Evolutionary conservation across 768 basidiomycete genomes (phyloP).

Genomic region (Leucocoprinus birnbaumii): DNA sequence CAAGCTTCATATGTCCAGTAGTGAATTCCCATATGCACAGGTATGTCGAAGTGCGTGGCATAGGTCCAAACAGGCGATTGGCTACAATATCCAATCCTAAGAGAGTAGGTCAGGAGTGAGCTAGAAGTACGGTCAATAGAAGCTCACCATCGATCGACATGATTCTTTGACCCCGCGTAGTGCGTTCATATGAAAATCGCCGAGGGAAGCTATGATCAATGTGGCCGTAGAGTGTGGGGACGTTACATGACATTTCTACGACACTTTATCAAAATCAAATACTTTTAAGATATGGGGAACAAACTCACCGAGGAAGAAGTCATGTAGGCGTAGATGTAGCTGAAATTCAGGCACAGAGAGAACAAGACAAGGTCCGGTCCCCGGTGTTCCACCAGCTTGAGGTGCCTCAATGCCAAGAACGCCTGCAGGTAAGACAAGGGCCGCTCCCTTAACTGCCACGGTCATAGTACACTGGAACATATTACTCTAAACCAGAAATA

Average conservation of each 20-base stretch:
- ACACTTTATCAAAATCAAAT: neutral
- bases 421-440: constrained; percentile 64
- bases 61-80: constrained; percentile 86
- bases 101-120: constrained; percentile 2
- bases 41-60: constrained; percentile 81
- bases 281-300: neutral
- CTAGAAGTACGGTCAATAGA: neutral
- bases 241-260: constrained; percentile 77
- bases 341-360: constrained; percentile 67
- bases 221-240: constrained; percentile 54
- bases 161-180: constrained; percentile 22
- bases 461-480: constrained; percentile 72
- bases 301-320: constrained; percentile 79
- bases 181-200: constrained; percentile 10
- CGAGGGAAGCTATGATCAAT: constrained; percentile 44
- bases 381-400: constrained; percentile 19
- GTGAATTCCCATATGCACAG: constrained; percentile 91
- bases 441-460: constrained; percentile 46
- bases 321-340: constrained; percentile 75
- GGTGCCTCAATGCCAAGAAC: constrained; percentile 56
- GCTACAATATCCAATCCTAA: constrained; percentile 77
- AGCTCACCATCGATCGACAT: constrained; percentile 48
- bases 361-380: constrained; percentile 50
- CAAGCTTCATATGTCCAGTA: constrained; percentile 60
- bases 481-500: constrained; percentile 58